phyloP scores from a whole-genome alignment of 2,329 filamentous ascomycete species.

The Fusarium sp. region DNA sequence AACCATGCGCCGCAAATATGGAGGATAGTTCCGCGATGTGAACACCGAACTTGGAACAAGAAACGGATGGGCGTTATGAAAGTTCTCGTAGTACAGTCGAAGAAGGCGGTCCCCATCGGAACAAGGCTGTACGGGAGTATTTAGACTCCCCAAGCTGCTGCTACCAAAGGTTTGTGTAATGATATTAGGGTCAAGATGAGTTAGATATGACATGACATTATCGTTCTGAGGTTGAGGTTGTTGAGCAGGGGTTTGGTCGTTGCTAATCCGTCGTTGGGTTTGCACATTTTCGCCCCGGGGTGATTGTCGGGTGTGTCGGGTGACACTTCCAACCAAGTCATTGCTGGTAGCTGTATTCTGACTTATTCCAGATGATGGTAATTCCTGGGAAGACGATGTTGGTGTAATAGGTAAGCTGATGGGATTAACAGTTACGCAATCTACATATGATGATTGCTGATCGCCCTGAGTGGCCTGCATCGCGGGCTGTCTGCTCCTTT shows the following conservation, averaged over 20 bases:
- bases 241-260: not conserved
- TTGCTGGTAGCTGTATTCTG: not conserved
- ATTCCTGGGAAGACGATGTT: not conserved
- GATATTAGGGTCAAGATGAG: not conserved
- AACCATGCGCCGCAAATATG: constrained; percentile 26
- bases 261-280: not conserved
- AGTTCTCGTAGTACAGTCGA: constrained; percentile 37
- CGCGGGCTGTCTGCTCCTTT: not conserved
- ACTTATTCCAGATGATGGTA: not conserved
- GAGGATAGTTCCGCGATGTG: constrained; percentile 14
- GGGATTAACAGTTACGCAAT: not conserved
- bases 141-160: not conserved
- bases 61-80: constrained; percentile 35
- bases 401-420: constrained; percentile 8
- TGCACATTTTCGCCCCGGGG: not conserved
- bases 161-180: constrained; percentile 1
- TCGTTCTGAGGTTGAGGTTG: not conserved
- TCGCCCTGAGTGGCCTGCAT: not conserved
- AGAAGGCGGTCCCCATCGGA: constrained; percentile 30
- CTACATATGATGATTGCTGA: not conserved
- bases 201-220: constrained; percentile 9
- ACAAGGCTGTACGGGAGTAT: not conserved
- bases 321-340: not conserved
- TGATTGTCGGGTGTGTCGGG: not conserved
- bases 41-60: constrained; percentile 28